phyloP scores from a whole-genome alignment of 371 early-diverging fungal genomes.

The Vairimorpha necatrix region DNA sequence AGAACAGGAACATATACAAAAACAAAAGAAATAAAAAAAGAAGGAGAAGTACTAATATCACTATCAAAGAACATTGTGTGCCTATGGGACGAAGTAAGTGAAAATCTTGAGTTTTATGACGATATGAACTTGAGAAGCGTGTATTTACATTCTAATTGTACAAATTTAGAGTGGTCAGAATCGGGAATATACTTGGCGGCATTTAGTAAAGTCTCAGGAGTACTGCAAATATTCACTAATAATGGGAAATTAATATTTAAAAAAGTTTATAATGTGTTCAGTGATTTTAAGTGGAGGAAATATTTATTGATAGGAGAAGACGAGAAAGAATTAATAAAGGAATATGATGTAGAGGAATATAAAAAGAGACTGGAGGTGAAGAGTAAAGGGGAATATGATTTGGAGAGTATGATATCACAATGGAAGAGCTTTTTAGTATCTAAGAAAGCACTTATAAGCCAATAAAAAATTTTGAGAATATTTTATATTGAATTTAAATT shows the following conservation, averaged over 20 bases:
- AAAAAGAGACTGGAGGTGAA: background rate
- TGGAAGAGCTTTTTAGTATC: slow-evolving; percentile 49
- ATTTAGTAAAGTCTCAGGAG: slow-evolving; percentile 25
- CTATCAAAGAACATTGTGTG: background rate
- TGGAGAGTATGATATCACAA: slow-evolving; percentile 11
- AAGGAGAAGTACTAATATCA: slow-evolving; percentile 24
- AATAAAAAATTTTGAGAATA: background rate
- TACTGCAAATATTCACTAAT: slow-evolving; percentile 51
- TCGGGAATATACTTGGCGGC: slow-evolving; percentile 46
- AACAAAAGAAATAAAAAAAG: slow-evolving; percentile 30
- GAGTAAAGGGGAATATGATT: slow-evolving; percentile 1
- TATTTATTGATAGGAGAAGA: slow-evolving; percentile 6
- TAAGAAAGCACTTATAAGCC: background rate
- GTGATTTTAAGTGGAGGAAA: slow-evolving; percentile 48
- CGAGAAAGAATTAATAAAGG: slow-evolving; percentile 22
- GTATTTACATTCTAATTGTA: slow-evolving; percentile 43
- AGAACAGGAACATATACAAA: slow-evolving; percentile 4
- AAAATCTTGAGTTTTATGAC: slow-evolving; percentile 56
- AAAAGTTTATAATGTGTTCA: slow-evolving; percentile 38
- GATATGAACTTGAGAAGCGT: slow-evolving; percentile 21
- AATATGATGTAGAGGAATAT: background rate
- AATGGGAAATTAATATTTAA: slow-evolving; percentile 52
- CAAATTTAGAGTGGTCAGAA: slow-evolving; percentile 46
- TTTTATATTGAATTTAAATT: too few species aligned
- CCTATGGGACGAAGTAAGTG: slow-evolving; percentile 30